Evolutionary conservation across 352 stramenopile genomes (phyloP), one percentile per base, ranked within the genome.

Genomic region (Globisporangium sylvaticum): DNA sequence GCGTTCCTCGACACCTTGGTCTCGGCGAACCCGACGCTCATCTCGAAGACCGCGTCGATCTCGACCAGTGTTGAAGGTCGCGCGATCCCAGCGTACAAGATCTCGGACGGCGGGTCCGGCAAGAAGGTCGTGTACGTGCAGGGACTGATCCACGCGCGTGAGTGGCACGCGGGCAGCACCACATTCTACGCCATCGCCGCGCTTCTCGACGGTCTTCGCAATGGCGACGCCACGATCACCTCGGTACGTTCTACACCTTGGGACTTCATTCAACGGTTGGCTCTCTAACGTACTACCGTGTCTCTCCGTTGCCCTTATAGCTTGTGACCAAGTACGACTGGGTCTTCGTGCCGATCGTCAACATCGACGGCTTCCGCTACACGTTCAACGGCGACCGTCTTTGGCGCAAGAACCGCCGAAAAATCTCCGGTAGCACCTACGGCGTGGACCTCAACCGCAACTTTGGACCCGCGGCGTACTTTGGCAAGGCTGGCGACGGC

Each of bases 361-460:
- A 79, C 66, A 66, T 79, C 27, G 69, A 79, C 54, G 72, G 72
- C 62, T 79, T 73, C 64, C 42, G 39, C 29, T 76, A 74, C 65
- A 74, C 69, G 37, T 71, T 68, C 68, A 69, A n/a, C 29, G 53
- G 57, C 22, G 62, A 64, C 55, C 72, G 72, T 18, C 62, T 70
- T 22, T 75, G 71, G 70, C 72, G 72, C 69, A 78, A 78, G 69
- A 78, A 73, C 57, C 69, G 69, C 52, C 66, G 66, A 37, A 53
- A 24, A 20, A 46, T 70, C 61, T 67, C 52, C 27, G 63, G 54
- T 34, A 63, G 44, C 18, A 71, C 60, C 27, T 62, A 72, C n/a
- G 72, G 70, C 48, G 72, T 75, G 2, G 68, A 78, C 62, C 65
- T 78, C 18, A 78, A 78, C 75, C 69, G 27, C 69, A 78, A 78